phyloP scores from a whole-genome alignment of 495 filamentous ascomycete species.

The Lophiostoma macrostomum region DNA sequence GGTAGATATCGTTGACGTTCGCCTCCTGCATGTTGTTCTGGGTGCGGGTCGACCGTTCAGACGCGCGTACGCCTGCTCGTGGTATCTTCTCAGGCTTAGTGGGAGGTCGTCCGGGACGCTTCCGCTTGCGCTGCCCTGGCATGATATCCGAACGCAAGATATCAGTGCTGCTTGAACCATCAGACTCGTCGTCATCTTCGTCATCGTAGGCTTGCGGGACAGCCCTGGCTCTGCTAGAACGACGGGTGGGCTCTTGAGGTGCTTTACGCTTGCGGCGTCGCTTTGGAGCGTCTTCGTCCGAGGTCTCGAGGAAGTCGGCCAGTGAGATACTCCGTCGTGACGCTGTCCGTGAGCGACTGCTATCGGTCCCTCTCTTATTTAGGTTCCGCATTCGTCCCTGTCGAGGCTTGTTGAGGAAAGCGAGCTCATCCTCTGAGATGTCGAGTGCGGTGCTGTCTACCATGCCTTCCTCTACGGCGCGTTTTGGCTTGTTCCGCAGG shows the following conservation, averaged over 20 bases:
- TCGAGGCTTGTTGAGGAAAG: slow-evolving; percentile 12
- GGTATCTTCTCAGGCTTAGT: slow-evolving; percentile 8
- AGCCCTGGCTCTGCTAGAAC: slow-evolving; percentile 20
- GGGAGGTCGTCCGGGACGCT: slow-evolving; percentile 6
- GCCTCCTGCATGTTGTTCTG: slow-evolving; percentile 61
- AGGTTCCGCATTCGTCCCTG: slow-evolving; percentile 3
- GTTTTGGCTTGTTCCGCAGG: slow-evolving; percentile 8
- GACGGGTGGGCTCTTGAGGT: slow-evolving; percentile 14
- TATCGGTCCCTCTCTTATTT: background rate
- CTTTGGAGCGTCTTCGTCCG: background rate
- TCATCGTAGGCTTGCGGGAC: slow-evolving; percentile 4
- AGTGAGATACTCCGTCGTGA: slow-evolving; percentile 22
- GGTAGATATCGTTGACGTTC: slow-evolving; percentile 61
- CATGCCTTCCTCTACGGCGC: slow-evolving; percentile 30
- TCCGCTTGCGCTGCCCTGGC: slow-evolving; percentile 13
- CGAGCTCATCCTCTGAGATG: slow-evolving; percentile 24
- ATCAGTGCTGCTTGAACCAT: slow-evolving; percentile 12
- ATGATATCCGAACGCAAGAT: slow-evolving; percentile 29
- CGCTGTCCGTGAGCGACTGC: slow-evolving; percentile 10
- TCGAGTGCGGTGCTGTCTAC: slow-evolving; percentile 35
- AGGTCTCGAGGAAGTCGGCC: slow-evolving; percentile 6
- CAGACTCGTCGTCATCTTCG: slow-evolving; percentile 25
- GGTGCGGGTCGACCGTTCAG: slow-evolving; percentile 39
- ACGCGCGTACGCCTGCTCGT: slow-evolving; percentile 33
- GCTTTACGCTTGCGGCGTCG: slow-evolving; percentile 14